Evolutionary conservation across 345 rosid genomes (phyloP).

Genomic region (Linum lewisii): DNA sequence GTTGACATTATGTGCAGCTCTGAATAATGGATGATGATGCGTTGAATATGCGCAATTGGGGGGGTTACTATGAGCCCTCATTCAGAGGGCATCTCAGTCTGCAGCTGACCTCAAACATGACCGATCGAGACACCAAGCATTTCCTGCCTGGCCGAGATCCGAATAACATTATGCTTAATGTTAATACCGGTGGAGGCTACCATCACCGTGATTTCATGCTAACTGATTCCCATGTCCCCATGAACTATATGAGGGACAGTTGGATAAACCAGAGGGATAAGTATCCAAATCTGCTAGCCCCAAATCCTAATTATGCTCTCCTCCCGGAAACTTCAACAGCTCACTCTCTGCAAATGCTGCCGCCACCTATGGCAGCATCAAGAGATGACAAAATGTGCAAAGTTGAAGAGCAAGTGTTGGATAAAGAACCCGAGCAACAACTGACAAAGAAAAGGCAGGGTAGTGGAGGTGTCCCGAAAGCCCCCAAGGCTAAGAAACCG

Average conservation of each 20-base stretch:
- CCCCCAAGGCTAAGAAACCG: constrained; percentile 66
- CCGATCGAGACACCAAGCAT: constrained; percentile 65
- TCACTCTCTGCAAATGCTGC: constrained; percentile 57
- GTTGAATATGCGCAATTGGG: constrained; percentile 74
- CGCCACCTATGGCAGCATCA: constrained; percentile 35
- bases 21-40: constrained; percentile 64
- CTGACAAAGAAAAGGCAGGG: constrained; percentile 57
- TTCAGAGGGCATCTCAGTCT: constrained; percentile 60
- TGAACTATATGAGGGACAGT: constrained; percentile 50
- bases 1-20: constrained; percentile 13
- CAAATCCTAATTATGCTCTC: constrained; percentile 32
- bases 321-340: constrained; percentile 55
- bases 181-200: constrained; percentile 30
- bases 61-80: constrained; percentile 81
- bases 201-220: constrained; percentile 51
- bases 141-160: constrained; percentile 66
- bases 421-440: constrained; percentile 35
- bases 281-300: constrained; percentile 48
- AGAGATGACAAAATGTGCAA: constrained; percentile 40
- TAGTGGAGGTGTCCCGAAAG: constrained; percentile 35
- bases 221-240: constrained; percentile 42
- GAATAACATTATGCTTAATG: constrained; percentile 35
- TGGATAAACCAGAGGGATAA: constrained; percentile 76
- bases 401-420: constrained; percentile 39
- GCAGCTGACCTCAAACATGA: constrained; percentile 67